phyloP scores from a whole-genome alignment of 768 basidiomycete genomes.

The Gautieria morchelliformis region DNA sequence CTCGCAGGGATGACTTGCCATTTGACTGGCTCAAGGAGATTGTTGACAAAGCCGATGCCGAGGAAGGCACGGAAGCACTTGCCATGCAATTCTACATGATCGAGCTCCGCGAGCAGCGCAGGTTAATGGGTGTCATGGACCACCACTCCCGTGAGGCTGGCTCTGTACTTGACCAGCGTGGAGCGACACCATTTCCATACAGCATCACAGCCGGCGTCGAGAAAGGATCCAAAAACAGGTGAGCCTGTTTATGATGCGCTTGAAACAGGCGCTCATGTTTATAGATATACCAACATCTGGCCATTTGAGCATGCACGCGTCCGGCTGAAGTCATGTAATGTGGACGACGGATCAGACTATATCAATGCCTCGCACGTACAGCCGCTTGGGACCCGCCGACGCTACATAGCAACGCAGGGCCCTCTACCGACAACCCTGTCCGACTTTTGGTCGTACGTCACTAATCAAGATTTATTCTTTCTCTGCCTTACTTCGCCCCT shows the following conservation, averaged over 20 bases:
- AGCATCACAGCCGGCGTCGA: constrained; percentile 95
- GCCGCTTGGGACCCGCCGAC: constrained; percentile 68
- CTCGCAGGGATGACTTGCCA: constrained; percentile 64
- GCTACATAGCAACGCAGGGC: constrained; percentile 95
- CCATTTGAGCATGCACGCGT: constrained; percentile 95
- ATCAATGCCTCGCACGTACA: constrained; percentile 93
- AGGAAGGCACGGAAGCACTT: constrained; percentile 68
- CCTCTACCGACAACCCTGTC: constrained; percentile 80
- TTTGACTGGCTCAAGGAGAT: constrained; percentile 73
- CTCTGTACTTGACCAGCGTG: background rate
- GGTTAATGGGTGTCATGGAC: constrained; percentile 86
- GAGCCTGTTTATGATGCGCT: constrained; percentile 14
- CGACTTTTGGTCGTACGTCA: constrained; percentile 89
- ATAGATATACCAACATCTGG: constrained; percentile 92
- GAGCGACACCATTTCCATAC: constrained; percentile 52
- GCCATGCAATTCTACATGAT: constrained; percentile 92
- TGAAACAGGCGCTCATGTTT: background rate
- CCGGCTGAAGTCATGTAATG: constrained; percentile 33
- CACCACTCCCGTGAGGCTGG: constrained; percentile 62
- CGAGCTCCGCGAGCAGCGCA: constrained; percentile 81
- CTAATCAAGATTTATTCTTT: background rate
- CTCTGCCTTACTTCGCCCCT: background rate
- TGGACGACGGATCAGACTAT: constrained; percentile 65
- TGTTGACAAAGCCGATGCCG: constrained; percentile 42
- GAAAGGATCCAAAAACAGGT: constrained; percentile 91